phyloP scores from a whole-genome alignment of 2,329 filamentous ascomycete genomes.

The Penicillium sumatraense region DNA sequence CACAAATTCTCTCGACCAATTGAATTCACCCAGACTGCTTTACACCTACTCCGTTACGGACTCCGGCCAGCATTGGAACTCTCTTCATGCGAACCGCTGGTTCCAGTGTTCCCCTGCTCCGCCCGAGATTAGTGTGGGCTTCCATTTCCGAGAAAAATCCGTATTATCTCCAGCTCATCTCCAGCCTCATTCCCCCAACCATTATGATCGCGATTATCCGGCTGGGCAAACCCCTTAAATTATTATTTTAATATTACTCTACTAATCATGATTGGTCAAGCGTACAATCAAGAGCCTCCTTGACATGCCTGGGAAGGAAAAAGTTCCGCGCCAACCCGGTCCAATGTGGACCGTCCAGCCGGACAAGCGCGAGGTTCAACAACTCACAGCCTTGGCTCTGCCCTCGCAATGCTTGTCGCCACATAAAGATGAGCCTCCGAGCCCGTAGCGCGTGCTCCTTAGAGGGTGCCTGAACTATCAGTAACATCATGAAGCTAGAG shows the following conservation, averaged over 20 bases:
- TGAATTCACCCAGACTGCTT: background rate
- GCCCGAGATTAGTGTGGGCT: background rate
- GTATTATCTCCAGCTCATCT: slow-evolving; percentile 17
- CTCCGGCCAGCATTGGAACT: background rate
- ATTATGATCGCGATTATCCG: background rate
- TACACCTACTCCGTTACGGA: slow-evolving; percentile 3
- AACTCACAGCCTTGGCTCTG: slow-evolving; percentile 20
- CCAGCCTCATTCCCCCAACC: background rate
- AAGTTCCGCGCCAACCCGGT: slow-evolving; percentile 20
- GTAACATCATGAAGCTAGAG: slow-evolving; percentile 24
- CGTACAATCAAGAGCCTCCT: background rate
- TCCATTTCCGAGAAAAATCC: slow-evolving; percentile 18
- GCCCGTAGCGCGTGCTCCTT: slow-evolving; percentile 16
- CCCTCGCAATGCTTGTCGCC: slow-evolving; percentile 20
- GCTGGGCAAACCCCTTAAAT: background rate
- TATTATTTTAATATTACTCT: background rate
- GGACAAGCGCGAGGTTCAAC: slow-evolving; percentile 24
- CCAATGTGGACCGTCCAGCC: slow-evolving; percentile 20
- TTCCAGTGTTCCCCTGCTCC: slow-evolving; percentile 6
- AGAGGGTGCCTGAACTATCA: slow-evolving; percentile 24
- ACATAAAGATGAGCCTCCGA: slow-evolving; percentile 21
- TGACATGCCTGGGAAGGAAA: slow-evolving; percentile 15
- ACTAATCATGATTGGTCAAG: slow-evolving; percentile 9
- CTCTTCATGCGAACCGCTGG: slow-evolving; percentile 3
- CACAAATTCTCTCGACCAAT: slow-evolving; percentile 1